These are phyloP conservation scores for Grifola frondosa DNA, from an alignment of 1,284 basidiomycete species.

Conservation along the genomic window DNA sequence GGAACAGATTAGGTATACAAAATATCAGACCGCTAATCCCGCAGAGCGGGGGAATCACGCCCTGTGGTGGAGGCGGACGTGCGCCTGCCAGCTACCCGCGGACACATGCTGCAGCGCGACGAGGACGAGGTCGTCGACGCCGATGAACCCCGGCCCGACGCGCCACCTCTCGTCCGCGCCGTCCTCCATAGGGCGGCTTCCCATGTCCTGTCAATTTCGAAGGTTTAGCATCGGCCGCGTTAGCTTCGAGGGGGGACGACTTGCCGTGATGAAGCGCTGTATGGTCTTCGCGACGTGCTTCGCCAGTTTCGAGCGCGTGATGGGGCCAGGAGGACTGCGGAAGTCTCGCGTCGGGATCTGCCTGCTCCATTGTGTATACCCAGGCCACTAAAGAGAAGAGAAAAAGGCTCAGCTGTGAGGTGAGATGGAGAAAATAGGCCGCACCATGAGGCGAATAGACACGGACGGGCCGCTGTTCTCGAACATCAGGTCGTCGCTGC, in stretches of 20 bases:
- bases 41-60: too few relatives aligned
- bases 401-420: too few relatives aligned
- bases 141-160: constrained; percentile 55
- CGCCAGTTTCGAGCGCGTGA: constrained; percentile 39
- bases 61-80: too few relatives aligned
- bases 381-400: constrained; percentile 48
- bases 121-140: constrained; percentile 59
- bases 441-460: constrained; percentile 61
- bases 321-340: constrained; percentile 64
- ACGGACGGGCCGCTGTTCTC: constrained; percentile 67
- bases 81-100: constrained; percentile 73
- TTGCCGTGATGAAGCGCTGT: constrained; percentile 34
- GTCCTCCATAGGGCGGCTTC: constrained; percentile 50
- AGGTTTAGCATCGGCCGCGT: background rate
- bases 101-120: constrained; percentile 75
- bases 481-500: constrained; percentile 60
- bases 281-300: constrained; percentile 35
- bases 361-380: constrained; percentile 65
- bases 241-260: constrained; percentile 3
- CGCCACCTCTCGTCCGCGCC: constrained; percentile 56
- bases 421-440: background rate
- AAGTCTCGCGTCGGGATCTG: constrained; percentile 77
- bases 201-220: constrained; percentile 40
- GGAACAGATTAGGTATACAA: too few relatives aligned
- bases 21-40: too few relatives aligned